Percentiles rank a stretch among this genome's conserved stretches.
These are phyloP conservation scores for Austroboletus eburneus DNA, from an alignment of 768 basidiomycete genomes.

Conservation along the genomic window DNA sequence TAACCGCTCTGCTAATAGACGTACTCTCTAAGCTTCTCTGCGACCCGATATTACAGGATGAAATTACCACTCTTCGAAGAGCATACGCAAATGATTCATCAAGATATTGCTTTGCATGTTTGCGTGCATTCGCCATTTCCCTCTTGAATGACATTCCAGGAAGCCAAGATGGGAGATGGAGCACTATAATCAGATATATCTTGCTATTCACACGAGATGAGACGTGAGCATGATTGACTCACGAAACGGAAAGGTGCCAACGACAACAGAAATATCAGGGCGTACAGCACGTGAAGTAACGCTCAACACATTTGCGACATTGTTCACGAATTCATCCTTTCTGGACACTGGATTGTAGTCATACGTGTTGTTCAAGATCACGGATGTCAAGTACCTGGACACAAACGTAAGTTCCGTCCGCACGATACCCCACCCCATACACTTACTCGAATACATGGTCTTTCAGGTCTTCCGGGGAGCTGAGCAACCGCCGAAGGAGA, in stretches of 20 bases:
- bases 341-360: background rate
- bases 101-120: background rate
- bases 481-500: background rate
- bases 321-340: background rate
- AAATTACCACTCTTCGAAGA: background rate
- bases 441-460: background rate
- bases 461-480: background rate
- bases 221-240: background rate
- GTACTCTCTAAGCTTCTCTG: background rate
- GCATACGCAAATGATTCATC: slow-evolving; percentile 1
- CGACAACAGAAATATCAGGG: background rate
- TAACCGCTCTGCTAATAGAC: background rate
- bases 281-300: background rate
- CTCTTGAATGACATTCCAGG: slow-evolving; percentile 9
- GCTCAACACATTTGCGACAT: background rate
- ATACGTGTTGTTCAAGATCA: slow-evolving; percentile 2
- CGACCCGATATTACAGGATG: too few species aligned
- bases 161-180: slow-evolving; percentile 5
- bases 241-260: background rate
- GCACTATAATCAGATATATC: background rate
- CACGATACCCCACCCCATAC: background rate
- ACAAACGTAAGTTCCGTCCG: background rate
- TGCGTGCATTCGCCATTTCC: background rate
- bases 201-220: background rate
- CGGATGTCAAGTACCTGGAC: background rate